Base-by-base conservation (phyloP, 2,329 filamentous ascomycete species). In the Neonectria neomacrospora region DNA sequence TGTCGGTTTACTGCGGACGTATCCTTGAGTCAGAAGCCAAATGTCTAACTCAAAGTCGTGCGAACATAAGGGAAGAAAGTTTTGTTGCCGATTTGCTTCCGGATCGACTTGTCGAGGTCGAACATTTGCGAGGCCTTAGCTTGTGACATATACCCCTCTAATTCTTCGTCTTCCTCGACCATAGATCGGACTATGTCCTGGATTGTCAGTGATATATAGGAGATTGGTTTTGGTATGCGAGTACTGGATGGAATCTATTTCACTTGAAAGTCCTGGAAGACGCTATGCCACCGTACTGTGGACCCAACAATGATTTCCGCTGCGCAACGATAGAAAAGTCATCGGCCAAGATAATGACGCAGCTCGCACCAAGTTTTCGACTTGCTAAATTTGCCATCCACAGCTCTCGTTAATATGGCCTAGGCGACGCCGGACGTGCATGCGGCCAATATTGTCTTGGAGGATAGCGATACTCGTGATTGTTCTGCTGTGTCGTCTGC, bases 1-100 rank as follows among this genome's bases (percentile, higher is more conserved):
- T 0, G 75, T 74, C 0, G 76, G 77, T 61, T 80, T 80, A 69
- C 76, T 79, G 26, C 67, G 6, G 10, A 53, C 62, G 5, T 42
- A 42, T 3, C 20, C 63, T 11, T 45, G 48, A 5, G 47, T 45
- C 4, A 48, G 3, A 1, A 73, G 50, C 7, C 74, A 63, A 9
- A 72, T 63, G 30, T 75, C 67, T 0, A 79, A 58, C 0, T 75
- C 53, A 1, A 74, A 44, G 50, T 80, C 78, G 5, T 71, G 41
- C 80, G 78, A 1, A 80, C 71, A 0, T 64, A 50, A 0, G 76
- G 72, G 16, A 10, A 69, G 39, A 71, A 76, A 0, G 9, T 54
- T 0, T 22, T 7, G 2, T 59, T 59, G 2, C 42, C 16, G 30
- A 73, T 37, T 22, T 68, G 64, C 2, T 44, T 48, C 3, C 16